Evolutionary conservation across 768 basidiomycete species (phyloP), one percentile per base, ranked within the genome.

Genomic region (Podaxis sp.): DNA sequence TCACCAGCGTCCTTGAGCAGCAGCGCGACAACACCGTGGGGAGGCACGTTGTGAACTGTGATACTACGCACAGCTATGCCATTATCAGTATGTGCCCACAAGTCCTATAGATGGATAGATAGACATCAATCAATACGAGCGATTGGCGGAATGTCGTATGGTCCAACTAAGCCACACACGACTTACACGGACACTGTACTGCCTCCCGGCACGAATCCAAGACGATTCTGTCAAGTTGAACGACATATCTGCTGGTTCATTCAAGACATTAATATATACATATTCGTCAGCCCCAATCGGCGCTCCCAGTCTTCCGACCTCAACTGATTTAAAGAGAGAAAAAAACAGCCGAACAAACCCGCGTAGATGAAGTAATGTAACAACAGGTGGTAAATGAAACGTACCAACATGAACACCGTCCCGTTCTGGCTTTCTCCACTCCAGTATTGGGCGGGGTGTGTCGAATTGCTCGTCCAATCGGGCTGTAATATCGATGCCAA

Each of bases 11-110:
- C 89, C 53, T 79, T 81, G 51, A 90, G 73, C 59, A 92, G 74
- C 11, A 90, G 68, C 33, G 88, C 89, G 24, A 87, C 82, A 28
- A 90, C 88, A 3, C 88, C 89, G 64, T 91, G 89, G 6, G 86
- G 67, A 2, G 88, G 88, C 8, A 90, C 86, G 22, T 72, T 74
- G 7, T 74, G 56, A 3, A 75, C 79, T 2, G 82, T 84, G 67
- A 89, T 79, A 69, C 82, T 85, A 17, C 88, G 81, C 26, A 86
- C 76, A 0, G 83, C 84, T 0, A 85, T 90, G 2, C 87, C 87
- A 66, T 88, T 90, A 67, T 87, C 76, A 19, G 86, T 89, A 70
- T 90, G 89, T 2, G 84, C 70, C 89, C 89, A 90, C 1, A 90
- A 77, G 68, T 90, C 89, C 87, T 90, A 65, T 5, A 87, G 30